Base-by-base conservation (phyloP, 2,329 filamentous ascomycete genomes). In the Fusarium transvaalense region DNA sequence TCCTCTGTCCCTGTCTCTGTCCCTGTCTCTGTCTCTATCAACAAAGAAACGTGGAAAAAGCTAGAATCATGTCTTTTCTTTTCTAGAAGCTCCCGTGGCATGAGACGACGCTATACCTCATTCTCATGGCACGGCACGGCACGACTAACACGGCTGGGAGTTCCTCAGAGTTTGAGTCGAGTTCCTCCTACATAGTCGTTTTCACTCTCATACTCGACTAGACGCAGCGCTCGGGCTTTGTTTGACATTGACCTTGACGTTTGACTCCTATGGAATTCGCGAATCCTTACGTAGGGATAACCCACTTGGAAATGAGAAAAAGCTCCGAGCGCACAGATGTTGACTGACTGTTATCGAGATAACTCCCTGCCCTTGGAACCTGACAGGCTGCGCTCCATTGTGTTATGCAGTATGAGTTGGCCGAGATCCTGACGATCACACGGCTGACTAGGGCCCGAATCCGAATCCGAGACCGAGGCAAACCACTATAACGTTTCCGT, bases 31-130 rank as follows among this genome's bases (percentile, higher is more conserved):
- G 23, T 42, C 39, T 25, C 34, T 51, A 29, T 19, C 29, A 35
- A 46, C 38, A 41, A 19, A 50, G 25, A 64, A 55, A 21, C 32
- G 47, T 25, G 25, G 21, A 23, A 51, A 17, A 60, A 37, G 32
- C 38, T 32, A 31, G 35, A 64, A 53, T 39, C 19, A 31, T 68
- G 65, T 51, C 60, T 55, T 56, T 56, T 61, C 42, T 60, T 29
- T 57, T 64, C 58, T 54, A 59, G 48, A 52, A 60, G 41, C 23
- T 37, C 35, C 27, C 39, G 21, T 21, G 14, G 17, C 21, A 34
- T 34, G 21, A 25, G 17, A 34, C 21, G 17, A 15, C 56, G 17
- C 27, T 41, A 35, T 55, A 31, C 56, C 21, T 31, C 38, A 27
- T 25, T 31, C 15, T 39, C 31, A 54, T 25, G 29, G 6, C 21